These are phyloP conservation scores for Cruciata laevipes DNA, from an alignment of 257 asterid genomes.

Conservation along the genomic window DNA sequence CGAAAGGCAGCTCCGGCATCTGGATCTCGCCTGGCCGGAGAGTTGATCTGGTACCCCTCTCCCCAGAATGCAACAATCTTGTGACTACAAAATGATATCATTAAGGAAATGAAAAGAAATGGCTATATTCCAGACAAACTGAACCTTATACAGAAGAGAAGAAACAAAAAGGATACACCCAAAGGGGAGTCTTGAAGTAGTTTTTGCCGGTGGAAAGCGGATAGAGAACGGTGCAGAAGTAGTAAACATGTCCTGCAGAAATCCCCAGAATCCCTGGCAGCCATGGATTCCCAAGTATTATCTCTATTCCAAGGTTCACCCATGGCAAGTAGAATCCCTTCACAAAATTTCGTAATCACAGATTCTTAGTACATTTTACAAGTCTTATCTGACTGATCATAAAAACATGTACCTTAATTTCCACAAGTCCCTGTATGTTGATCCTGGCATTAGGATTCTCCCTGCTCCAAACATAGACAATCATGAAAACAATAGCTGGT, in stretches of 20 bases:
- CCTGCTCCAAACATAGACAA: constrained; percentile 44
- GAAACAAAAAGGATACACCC: constrained; percentile 46
- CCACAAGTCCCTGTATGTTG: constrained; percentile 37
- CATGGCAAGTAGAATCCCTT: constrained; percentile 51
- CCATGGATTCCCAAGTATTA: constrained; percentile 43
- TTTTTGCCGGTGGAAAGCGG: constrained; percentile 38
- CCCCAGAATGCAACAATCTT: constrained; percentile 50
- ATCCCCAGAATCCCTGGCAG: constrained; percentile 34
- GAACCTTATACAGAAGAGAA: neutral
- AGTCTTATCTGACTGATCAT: neutral
- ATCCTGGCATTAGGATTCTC: constrained; percentile 48
- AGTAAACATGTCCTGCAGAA: constrained; percentile 43
- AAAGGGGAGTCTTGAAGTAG: constrained; percentile 41
- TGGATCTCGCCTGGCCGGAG: constrained; percentile 31
- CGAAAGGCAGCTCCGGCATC: constrained; percentile 26
- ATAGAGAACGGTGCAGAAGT: constrained; percentile 49
- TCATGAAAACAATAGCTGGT: constrained; percentile 34
- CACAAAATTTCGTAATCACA: neutral
- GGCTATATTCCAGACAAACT: neutral
- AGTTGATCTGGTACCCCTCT: constrained; percentile 38
- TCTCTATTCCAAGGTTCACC: constrained; percentile 34
- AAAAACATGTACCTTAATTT: constrained; percentile 33
- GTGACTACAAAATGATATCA: constrained; percentile 19
- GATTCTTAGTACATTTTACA: neutral
- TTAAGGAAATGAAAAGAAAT: constrained; percentile 15